Evolutionary conservation across 805 yeast genomes (phyloP), one percentile per base, ranked within the genome.

Genomic region (Zygosaccharomyces siamensis): DNA sequence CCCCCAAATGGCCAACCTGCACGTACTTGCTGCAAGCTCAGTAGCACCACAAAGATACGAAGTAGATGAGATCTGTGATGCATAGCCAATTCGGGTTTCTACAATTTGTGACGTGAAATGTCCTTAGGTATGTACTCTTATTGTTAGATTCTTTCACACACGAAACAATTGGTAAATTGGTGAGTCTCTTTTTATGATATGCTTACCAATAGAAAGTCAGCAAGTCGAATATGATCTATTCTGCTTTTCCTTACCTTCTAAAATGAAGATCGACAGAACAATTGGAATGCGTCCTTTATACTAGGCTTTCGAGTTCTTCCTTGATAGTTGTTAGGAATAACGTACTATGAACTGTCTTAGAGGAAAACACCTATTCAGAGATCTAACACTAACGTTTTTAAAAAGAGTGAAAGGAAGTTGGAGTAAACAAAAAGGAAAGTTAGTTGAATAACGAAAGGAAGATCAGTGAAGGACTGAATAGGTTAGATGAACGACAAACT

Each of bases 1-100:
- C 44, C 27, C 5, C 36, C 36, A 28, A 30, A 40, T 40, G 44
- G 35, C 44, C 36, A 40, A 14, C 14, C 44, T 40, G 44, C 36
- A 18, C 30, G 36, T 26, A 28, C 44, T 8, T 40, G 35, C 7
- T 30, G 36, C 44, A 40, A 18, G 26, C 44, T 40, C 36, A 40
- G 30, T 27, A 30, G 27, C 16, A 40, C 37, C 36, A 40, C 14
- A 16, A 40, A 20, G 16, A 40, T 23, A 7, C 37, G 44, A 21
- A 28, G 27, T 12, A 40, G 37, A 11, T 18, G 14, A n/a, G 26
- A 28, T 27, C 33, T 16, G 18, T 39, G 21, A n/a, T 18, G 36
- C 36, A 28, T 40, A 28, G 36, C 36, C 18, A 23, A 23, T 23
- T 23, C 24, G 24, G 24, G 24, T 23, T 23, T 23, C 24, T 23